Evolutionary conservation across 1,284 basidiomycete species (phyloP), one percentile per base, ranked within the genome.

Genomic region (Boletus semigastroideus): DNA sequence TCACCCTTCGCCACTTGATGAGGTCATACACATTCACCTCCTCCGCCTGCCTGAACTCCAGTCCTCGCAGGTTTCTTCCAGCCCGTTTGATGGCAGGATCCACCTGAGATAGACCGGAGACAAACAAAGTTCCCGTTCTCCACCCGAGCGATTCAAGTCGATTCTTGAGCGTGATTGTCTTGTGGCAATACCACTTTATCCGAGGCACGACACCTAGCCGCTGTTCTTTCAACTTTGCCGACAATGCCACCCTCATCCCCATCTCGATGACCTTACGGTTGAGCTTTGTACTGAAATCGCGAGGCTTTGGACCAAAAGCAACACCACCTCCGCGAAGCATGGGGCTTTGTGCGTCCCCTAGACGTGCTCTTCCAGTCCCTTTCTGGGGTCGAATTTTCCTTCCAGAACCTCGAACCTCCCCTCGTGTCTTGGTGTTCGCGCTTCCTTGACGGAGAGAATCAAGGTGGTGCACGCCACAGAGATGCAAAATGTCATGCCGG

Each of bases 271-370:
- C 90, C 71, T 96, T 95, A 54, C 93, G 82, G 10, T 92, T 91
- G 14, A 98, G 80, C 56, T 91, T 87, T 42, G 92, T 95, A 59
- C 90, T 86, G 69, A 94, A 95, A 71, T 97, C 91, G 49, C 94
- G 83, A 0, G 92, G 92, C 65, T 91, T 87, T 0, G 94, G 92
- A 36, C 93, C 93, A 61, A 93, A 93, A 3, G 92, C 92, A 28
- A 91, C 84, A 61, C 94, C 96, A 74, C 96, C 96, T 48, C 95
- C 95, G 33, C 88, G 80, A 58, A 95, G 82, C 76, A 94, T 92
- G 5, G 95, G 94, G 67, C 86, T 92, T 59, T 92, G 88, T 13
- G 78, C 83, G 64, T 94, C 92, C 46, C 96, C 96, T 3, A 96
- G 76, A 72, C 96, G 91, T 16, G 96, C 97, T 57, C 74, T 78